Evolutionary conservation across 2,329 filamentous ascomycete species (phyloP).

Genomic region (Graphilbum fragrans): DNA sequence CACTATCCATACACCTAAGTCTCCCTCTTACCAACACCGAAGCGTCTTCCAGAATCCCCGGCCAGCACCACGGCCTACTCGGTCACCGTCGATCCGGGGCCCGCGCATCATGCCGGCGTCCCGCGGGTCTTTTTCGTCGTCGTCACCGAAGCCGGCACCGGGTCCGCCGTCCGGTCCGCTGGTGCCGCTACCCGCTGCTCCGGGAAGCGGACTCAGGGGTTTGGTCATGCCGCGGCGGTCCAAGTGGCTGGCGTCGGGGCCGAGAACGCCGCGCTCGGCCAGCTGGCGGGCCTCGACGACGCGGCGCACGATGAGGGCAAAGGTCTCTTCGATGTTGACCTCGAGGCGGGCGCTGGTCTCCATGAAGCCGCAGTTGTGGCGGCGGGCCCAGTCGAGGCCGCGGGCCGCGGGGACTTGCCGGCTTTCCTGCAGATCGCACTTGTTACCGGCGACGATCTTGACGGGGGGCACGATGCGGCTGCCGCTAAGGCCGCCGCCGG

Average conservation of each 20-base stretch:
- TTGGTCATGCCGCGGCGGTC: slow-evolving; percentile 44
- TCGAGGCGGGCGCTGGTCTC: slow-evolving; percentile 75
- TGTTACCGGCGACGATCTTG: slow-evolving; percentile 78
- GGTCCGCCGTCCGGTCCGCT: slow-evolving; percentile 13
- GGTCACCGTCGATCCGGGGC: slow-evolving; percentile 28
- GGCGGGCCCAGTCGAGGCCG: slow-evolving; percentile 67
- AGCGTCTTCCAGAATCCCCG: slow-evolving; percentile 43
- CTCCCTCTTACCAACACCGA: slow-evolving; percentile 35
- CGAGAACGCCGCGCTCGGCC: slow-evolving; percentile 30
- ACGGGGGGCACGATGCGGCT: slow-evolving; percentile 52
- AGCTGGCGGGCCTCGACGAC: slow-evolving; percentile 45
- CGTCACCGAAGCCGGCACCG: background rate
- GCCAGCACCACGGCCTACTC: slow-evolving; percentile 25
- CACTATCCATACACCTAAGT: background rate
- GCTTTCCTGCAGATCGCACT: slow-evolving; percentile 65
- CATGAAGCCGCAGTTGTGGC: slow-evolving; percentile 71
- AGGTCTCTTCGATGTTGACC: slow-evolving; percentile 84
- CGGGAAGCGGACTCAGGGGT: slow-evolving; percentile 41
- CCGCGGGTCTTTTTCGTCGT: slow-evolving; percentile 12
- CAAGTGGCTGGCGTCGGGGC: slow-evolving; percentile 7
- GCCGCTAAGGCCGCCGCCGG: slow-evolving; percentile 17
- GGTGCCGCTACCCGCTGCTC: slow-evolving; percentile 4
- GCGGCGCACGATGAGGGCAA: slow-evolving; percentile 55
- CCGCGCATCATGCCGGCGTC: slow-evolving; percentile 31
- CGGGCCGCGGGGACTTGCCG: slow-evolving; percentile 56